These are phyloP conservation scores for Olyra latifolia DNA, from an alignment of 176 grass and related monocot genomes.

Conservation along the genomic window DNA sequence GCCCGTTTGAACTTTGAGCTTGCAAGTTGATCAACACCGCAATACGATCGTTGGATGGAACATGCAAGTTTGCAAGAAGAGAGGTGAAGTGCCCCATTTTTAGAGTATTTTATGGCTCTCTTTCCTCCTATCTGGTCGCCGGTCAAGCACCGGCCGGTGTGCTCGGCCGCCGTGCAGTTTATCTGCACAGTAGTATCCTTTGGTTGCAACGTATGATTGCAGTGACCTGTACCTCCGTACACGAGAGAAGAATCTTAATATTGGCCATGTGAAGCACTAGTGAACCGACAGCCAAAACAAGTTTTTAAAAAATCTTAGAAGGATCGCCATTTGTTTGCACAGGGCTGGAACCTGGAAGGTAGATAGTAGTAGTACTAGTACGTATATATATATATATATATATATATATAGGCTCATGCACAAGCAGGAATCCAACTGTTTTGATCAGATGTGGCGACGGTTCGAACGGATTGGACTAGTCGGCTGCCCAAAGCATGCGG, in stretches of 20 bases:
- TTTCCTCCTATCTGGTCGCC: background rate
- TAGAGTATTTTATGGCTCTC: background rate
- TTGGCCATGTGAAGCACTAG: background rate
- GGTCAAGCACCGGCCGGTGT: slow-evolving; percentile 23
- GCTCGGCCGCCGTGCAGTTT: background rate
- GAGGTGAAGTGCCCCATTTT: background rate
- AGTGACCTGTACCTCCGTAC: background rate
- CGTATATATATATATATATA: too few relatives aligned
- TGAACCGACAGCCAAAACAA: background rate
- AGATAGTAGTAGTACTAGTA: background rate
- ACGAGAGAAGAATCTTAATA: background rate
- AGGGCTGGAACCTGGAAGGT: background rate
- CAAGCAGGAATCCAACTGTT: slow-evolving; percentile 37
- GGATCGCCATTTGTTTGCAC: background rate
- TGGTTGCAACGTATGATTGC: background rate
- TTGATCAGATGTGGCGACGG: slow-evolving; percentile 27
- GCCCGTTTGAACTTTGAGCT: slow-evolving; percentile 11
- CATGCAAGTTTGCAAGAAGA: background rate
- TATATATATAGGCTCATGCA: slow-evolving; percentile 26
- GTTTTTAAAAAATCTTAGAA: slow-evolving; percentile 7
- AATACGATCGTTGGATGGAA: background rate
- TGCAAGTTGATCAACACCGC: too few relatives aligned
- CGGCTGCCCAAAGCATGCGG: background rate
- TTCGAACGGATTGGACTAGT: slow-evolving; percentile 37
- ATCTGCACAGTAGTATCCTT: background rate